Evolutionary conservation across 1,284 basidiomycete species (phyloP), one percentile per base, ranked within the genome.

Genomic region (Ceratobasidium sp.): DNA sequence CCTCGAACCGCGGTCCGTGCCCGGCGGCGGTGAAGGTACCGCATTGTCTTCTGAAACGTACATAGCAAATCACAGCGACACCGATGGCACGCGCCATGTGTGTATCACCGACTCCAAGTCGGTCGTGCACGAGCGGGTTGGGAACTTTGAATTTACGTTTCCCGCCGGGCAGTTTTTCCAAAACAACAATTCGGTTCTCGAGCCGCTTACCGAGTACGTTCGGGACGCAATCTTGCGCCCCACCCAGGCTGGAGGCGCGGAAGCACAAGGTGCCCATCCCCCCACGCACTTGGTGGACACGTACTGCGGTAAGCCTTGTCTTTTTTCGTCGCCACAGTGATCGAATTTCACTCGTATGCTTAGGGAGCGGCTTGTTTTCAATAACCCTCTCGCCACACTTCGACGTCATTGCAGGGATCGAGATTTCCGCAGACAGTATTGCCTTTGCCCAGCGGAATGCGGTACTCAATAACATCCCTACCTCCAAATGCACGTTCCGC

Each of bases 151-250:
- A 60, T 98, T 99, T 80, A 90, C 96, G 77, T 98, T 96, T 80
- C 87, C 87, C 12, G 95, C 92, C 0, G 89, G 91, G 51, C 90
- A 91, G 4, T 98, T 98, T 84, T 98, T 98, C 86, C 96, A 99
- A 80, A 98, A 98, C 84, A 99, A 99, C 84, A 96, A 96, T 79
- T 89, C 91, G 21, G 93, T 98, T 67, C 87, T 99, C 18, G 84
- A 89, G 8, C 88, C 92, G 0, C 86, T 99, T 61, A 91, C 94
- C 8, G 81, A 86, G 73, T 95, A 96, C 81, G 92, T 97, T 72
- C 86, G 86, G 70, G 84, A 89, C 49, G 87, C 90, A 58, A 88
- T 95, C 77, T 88, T 91, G 78, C 83, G 82, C 9, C 70, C 80
- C 14, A 74, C 78, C 7, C 0, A 74, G 25, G 46, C 72, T 25